phyloP scores from a whole-genome alignment of 2,329 filamentous ascomycete genomes.

The Microsporum canis region DNA sequence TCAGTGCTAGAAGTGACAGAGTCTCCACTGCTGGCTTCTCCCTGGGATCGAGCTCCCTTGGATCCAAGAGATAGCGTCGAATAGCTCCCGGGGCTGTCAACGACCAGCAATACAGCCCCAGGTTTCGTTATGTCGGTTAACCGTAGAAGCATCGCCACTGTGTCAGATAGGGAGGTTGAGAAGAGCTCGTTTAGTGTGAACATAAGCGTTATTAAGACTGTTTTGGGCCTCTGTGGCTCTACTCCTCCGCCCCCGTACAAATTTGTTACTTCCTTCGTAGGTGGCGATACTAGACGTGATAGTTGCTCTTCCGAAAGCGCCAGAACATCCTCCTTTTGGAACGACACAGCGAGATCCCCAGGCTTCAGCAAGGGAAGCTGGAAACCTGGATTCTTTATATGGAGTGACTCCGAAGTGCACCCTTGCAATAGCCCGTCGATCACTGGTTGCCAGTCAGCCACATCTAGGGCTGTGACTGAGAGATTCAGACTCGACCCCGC shows the following conservation, averaged over 20 bases:
- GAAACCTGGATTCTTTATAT: slow-evolving; percentile 20
- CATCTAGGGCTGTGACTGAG: slow-evolving; percentile 60
- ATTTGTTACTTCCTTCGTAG: neutral
- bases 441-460: slow-evolving; percentile 63
- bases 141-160: slow-evolving; percentile 62
- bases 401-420: slow-evolving; percentile 36
- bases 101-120: slow-evolving; percentile 64
- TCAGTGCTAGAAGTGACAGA: slow-evolving; percentile 5
- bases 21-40: neutral
- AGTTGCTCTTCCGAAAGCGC: slow-evolving; percentile 29
- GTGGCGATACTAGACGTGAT: slow-evolving; percentile 23
- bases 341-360: slow-evolving; percentile 25
- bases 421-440: slow-evolving; percentile 46
- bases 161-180: slow-evolving; percentile 59
- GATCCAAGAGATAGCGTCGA: slow-evolving; percentile 62
- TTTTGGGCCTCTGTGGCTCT: neutral
- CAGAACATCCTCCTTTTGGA: slow-evolving; percentile 44
- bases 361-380: slow-evolving; percentile 20
- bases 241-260: neutral
- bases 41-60: neutral
- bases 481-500: slow-evolving; percentile 14
- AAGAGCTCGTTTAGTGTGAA: slow-evolving; percentile 97
- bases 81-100: slow-evolving; percentile 90
- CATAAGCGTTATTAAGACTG: slow-evolving; percentile 63
- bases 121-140: slow-evolving; percentile 49